These are phyloP conservation scores for Vaccinium myrtillus DNA, from an alignment of 148 eudicot genomes.

Conservation along the genomic window DNA sequence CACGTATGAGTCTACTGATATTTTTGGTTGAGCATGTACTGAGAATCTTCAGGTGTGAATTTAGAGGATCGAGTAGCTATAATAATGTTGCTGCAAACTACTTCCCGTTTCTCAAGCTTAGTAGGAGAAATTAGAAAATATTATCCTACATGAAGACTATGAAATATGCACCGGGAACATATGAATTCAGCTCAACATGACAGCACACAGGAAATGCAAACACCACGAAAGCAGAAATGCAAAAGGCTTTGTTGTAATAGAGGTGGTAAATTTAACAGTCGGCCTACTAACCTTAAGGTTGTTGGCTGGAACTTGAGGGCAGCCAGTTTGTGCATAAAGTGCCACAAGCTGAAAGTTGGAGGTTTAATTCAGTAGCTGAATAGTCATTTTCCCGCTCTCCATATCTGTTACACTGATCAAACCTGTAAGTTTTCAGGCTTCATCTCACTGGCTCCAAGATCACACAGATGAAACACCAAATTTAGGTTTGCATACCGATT, in stretches of 20 bases:
- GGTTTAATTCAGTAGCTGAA: slow-evolving; percentile 3
- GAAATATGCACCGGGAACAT: not conserved
- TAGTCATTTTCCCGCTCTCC: not conserved
- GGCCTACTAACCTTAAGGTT: not conserved
- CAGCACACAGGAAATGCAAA: not conserved
- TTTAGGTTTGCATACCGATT: not conserved
- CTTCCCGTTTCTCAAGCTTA: not conserved
- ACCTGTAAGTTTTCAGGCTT: not conserved
- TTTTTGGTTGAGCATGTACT: too few species aligned
- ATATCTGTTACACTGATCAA: not conserved
- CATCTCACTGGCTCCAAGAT: not conserved
- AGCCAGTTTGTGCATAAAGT: not conserved
- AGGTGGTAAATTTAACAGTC: not conserved
- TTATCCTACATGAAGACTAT: not conserved
- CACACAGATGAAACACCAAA: not conserved
- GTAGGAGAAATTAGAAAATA: not conserved
- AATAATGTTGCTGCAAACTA: not conserved
- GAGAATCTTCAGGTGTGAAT: too few species aligned
- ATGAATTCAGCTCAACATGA: not conserved
- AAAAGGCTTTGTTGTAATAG: not conserved
- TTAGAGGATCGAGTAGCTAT: too few species aligned
- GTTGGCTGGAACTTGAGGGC: not conserved
- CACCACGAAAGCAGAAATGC: not conserved
- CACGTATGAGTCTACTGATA: too few species aligned
- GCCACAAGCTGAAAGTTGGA: not conserved